Evolutionary conservation across 805 yeast genomes (phyloP).

Genomic region (Dipodascus geniculatus): DNA sequence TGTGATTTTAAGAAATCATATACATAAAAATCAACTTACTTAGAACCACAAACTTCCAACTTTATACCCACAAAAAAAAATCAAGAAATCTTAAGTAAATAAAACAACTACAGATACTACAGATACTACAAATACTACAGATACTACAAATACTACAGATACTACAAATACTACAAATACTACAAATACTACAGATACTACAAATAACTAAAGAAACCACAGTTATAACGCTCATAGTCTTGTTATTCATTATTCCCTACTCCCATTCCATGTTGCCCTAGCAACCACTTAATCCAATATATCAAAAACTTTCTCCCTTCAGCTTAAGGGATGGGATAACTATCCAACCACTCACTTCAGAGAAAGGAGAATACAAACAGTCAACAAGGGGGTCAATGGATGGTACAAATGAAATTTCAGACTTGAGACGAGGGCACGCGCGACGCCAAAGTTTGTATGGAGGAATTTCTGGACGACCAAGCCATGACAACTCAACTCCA

Average conservation of each 20-base stretch:
- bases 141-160: no score
- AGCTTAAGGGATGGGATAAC: not conserved
- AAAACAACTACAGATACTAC: no score
- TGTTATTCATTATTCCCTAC: not conserved
- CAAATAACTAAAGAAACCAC: no score
- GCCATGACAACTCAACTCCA: not conserved
- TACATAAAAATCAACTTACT: no score
- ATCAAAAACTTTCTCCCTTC: not conserved
- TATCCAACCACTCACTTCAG: not conserved
- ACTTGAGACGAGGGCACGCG: not conserved
- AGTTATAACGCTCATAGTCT: not conserved
- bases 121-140: no score
- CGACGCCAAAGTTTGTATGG: not conserved
- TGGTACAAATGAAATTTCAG: not conserved
- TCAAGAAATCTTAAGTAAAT: no score
- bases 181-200: no score
- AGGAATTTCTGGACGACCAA: not conserved
- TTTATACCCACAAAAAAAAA: no score
- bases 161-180: no score
- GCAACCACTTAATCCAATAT: not conserved
- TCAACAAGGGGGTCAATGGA: not conserved
- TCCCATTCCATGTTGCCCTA: not conserved
- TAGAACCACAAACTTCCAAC: no score
- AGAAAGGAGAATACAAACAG: not conserved
- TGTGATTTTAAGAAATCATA: no score